Conservation (phyloP, 78 protist genomes). For the Cyanophora paradoxa region DNA sequence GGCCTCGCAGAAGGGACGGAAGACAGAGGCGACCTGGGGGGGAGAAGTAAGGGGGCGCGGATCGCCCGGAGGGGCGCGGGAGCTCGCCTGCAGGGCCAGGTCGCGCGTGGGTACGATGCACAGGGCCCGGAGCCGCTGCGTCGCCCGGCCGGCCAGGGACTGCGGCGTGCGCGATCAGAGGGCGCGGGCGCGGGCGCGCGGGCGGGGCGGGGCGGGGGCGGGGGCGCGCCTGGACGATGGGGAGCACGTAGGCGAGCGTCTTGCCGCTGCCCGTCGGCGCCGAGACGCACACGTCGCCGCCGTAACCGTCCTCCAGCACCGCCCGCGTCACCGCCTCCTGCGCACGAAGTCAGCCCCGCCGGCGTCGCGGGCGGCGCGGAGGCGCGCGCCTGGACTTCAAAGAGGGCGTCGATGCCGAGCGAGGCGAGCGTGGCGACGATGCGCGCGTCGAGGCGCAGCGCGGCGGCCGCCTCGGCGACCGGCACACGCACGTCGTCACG, state of each 20-base stretch:
- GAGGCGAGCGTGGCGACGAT: neutral
- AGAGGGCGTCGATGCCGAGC: neutral
- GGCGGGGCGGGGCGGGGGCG: too few relatives aligned
- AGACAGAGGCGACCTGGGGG: neutral
- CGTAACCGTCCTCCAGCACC: too few relatives aligned
- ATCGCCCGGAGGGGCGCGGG: too few relatives aligned
- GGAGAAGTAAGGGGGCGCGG: too few relatives aligned
- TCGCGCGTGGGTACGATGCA: slow-evolving; percentile 55
- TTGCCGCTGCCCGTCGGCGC: slow-evolving; percentile 64
- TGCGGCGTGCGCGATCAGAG: too few relatives aligned
- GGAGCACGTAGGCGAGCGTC: slow-evolving; percentile 51
- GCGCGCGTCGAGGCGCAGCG: neutral
- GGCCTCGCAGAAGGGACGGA: neutral
- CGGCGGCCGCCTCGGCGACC: neutral
- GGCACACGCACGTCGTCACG: neutral
- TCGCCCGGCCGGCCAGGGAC: neutral
- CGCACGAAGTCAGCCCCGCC: too few relatives aligned
- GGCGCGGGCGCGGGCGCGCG: too few relatives aligned
- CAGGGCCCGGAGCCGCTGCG: slow-evolving; percentile 32
- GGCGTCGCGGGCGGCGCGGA: neutral
- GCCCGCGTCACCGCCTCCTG: neutral
- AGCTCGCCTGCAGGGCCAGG: slow-evolving; percentile 48
- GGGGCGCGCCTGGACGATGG: too few relatives aligned
- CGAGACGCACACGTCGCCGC: slow-evolving; percentile 37
- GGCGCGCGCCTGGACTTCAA: slow-evolving; percentile 8